phyloP scores from a whole-genome alignment of 306 rosid genomes.

The Spatholobus suberectus region DNA sequence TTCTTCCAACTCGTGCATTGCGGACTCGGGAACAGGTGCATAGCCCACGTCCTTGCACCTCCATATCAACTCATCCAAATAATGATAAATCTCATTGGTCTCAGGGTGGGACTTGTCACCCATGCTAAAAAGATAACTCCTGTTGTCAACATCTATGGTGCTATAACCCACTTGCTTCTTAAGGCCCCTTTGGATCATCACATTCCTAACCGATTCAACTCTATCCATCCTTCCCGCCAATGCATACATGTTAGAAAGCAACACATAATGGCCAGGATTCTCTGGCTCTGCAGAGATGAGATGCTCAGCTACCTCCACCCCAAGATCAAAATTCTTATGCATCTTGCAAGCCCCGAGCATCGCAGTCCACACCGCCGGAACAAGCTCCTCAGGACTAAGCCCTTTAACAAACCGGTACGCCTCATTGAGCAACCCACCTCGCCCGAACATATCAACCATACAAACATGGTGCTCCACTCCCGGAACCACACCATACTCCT shows the following conservation, averaged over 20 bases:
- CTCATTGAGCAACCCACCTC: slow-evolving; percentile 81
- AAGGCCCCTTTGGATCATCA: slow-evolving; percentile 70
- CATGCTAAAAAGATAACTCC: slow-evolving; percentile 68
- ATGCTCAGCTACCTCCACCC: slow-evolving; percentile 76
- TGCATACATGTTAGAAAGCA: slow-evolving; percentile 89
- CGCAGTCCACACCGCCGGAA: slow-evolving; percentile 80
- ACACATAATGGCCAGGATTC: slow-evolving; percentile 89
- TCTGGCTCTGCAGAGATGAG: slow-evolving; percentile 78
- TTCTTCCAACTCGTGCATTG: slow-evolving; percentile 91
- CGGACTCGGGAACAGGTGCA: slow-evolving; percentile 55
- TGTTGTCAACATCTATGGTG: slow-evolving; percentile 65
- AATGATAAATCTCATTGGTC: slow-evolving; percentile 57
- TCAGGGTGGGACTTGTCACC: slow-evolving; percentile 77
- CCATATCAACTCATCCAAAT: slow-evolving; percentile 70
- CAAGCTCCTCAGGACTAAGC: slow-evolving; percentile 47
- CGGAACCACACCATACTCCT: slow-evolving; percentile 67
- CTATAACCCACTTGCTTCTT: slow-evolving; percentile 87
- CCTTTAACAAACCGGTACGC: slow-evolving; percentile 64
- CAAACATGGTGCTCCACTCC: slow-evolving; percentile 88
- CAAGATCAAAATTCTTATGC: slow-evolving; percentile 81
- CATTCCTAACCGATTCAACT: slow-evolving; percentile 72
- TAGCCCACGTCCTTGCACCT: slow-evolving; percentile 82
- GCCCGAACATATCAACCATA: slow-evolving; percentile 92
- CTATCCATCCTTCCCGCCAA: slow-evolving; percentile 77
- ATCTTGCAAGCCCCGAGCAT: slow-evolving; percentile 94